A percentile compares a stretch with the other conserved stretches of the same genome.
Conservation (phyloP, 2,329 filamentous ascomycete genomes). For the Ceratocystis variospora region DNA sequence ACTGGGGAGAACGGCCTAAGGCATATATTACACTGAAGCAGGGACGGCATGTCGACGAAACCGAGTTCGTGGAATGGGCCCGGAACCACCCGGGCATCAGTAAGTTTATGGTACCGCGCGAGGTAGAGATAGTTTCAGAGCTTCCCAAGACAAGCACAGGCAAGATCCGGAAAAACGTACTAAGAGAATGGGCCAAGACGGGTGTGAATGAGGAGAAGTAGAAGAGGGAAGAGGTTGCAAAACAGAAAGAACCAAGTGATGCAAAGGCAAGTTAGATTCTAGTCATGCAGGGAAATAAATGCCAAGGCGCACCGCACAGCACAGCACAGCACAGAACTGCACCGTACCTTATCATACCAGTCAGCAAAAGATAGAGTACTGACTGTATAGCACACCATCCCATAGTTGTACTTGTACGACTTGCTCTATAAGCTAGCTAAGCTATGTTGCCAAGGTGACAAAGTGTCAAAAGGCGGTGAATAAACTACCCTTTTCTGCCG, state of each 20-base stretch:
- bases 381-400: too few relatives aligned
- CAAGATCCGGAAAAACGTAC: conserved; percentile 88
- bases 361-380: too few relatives aligned
- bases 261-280: too few relatives aligned
- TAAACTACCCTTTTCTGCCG: conserved; percentile 6
- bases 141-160: conserved; percentile 95
- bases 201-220: conserved; percentile 1
- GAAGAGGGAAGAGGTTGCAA: neutral
- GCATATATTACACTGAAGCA: conserved; percentile 74
- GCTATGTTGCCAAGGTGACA: neutral
- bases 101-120: conserved; percentile 71
- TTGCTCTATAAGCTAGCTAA: neutral
- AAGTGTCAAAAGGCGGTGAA: conserved; percentile 10
- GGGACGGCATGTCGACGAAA: conserved; percentile 39
- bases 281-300: too few relatives aligned
- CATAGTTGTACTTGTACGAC: neutral
- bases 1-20: conserved; percentile 95
- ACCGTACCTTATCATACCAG: too few relatives aligned
- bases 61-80: conserved; percentile 75
- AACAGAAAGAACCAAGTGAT: neutral
- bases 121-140: conserved; percentile 67
- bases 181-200: conserved; percentile 67
- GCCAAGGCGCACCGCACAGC: too few relatives aligned
- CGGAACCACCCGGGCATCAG: conserved; percentile 68
- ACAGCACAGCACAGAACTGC: too few relatives aligned